Percentiles rank a stretch among this genome's conserved stretches.
phyloP scores from a whole-genome alignment of 1,284 basidiomycete genomes.

The Trichosporon ovoides region DNA sequence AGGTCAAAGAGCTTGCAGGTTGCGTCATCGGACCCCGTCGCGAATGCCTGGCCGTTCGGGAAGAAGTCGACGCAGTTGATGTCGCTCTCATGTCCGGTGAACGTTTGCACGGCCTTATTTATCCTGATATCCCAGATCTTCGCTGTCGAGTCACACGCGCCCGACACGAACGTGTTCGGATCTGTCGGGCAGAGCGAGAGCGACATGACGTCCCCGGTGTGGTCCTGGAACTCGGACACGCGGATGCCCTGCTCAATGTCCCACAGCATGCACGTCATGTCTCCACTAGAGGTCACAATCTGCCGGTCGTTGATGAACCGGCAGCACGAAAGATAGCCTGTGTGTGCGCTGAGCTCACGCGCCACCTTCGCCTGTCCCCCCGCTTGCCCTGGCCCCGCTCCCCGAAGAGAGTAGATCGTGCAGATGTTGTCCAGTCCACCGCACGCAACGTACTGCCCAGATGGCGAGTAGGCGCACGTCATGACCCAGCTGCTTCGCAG shows the following conservation, averaged over 20 bases:
- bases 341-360: conserved; percentile 90
- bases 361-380: conserved; percentile 53
- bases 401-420: conserved; percentile 83
- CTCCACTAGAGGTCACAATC: conserved; percentile 93
- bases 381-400: conserved; percentile 37
- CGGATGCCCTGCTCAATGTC: conserved; percentile 95
- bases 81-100: conserved; percentile 97
- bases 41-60: conserved; percentile 98
- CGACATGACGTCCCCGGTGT: conserved; percentile 99
- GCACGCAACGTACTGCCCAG: conserved; percentile 93
- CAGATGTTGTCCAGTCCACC: conserved; percentile 99
- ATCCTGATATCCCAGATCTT: conserved; percentile 98
- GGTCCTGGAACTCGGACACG: conserved; percentile 95
- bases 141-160: conserved; percentile 94
- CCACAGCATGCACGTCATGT: conserved; percentile 99
- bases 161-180: conserved; percentile 94
- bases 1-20: conserved; percentile 98
- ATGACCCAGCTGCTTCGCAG: conserved; percentile 98
- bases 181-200: conserved; percentile 90
- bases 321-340: conserved; percentile 95
- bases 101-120: conserved; percentile 94
- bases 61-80: conserved; percentile 99
- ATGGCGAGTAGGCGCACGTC: conserved; percentile 98
- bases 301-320: conserved; percentile 97
- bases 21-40: conserved; percentile 97